Percentiles rank a stretch among this genome's conserved stretches.
These are phyloP conservation scores for Candida vartiovaarae DNA, from an alignment of 805 yeast species.

Conservation along the genomic window DNA sequence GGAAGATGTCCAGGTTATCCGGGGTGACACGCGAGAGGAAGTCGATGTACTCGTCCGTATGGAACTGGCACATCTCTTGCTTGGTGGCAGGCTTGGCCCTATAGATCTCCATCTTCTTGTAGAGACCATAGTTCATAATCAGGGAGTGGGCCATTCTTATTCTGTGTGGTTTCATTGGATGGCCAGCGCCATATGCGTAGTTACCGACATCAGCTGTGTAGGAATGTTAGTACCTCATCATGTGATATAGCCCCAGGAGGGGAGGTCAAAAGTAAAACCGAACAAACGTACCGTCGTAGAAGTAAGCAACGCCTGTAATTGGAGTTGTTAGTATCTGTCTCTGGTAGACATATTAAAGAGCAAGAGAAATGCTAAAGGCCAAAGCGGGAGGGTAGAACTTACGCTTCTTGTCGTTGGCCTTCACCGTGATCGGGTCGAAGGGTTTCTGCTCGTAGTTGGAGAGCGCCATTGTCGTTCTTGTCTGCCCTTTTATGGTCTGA, in stretches of 20 bases:
- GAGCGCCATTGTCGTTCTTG: constrained; percentile 8
- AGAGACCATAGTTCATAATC: constrained; percentile 93
- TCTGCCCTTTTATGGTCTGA: not conserved
- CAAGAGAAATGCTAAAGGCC: too few species aligned
- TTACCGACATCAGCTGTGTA: constrained; percentile 81
- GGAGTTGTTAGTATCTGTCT: constrained; percentile 8
- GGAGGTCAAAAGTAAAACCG: too few species aligned
- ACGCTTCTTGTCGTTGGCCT: constrained; percentile 45
- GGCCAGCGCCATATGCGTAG: constrained; percentile 97
- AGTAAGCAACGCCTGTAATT: constrained; percentile 52
- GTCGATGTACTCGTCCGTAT: constrained; percentile 95
- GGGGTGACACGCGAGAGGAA: constrained; percentile 87
- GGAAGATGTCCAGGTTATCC: constrained; percentile 79
- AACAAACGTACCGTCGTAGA: constrained; percentile 45
- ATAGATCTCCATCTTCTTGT: constrained; percentile 89
- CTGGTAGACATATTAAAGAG: too few species aligned
- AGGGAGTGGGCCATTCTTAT: constrained; percentile 97
- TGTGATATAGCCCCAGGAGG: too few species aligned
- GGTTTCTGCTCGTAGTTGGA: constrained; percentile 38
- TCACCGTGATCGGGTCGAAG: constrained; percentile 54
- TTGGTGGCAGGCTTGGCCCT: constrained; percentile 97
- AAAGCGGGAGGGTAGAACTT: constrained; percentile 14
- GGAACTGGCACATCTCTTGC: constrained; percentile 97
- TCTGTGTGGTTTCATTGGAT: constrained; percentile 98
- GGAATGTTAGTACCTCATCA: not conserved